These are phyloP conservation scores for Lycium barbarum DNA, from an alignment of 257 asterid genomes.

Conservation along the genomic window DNA sequence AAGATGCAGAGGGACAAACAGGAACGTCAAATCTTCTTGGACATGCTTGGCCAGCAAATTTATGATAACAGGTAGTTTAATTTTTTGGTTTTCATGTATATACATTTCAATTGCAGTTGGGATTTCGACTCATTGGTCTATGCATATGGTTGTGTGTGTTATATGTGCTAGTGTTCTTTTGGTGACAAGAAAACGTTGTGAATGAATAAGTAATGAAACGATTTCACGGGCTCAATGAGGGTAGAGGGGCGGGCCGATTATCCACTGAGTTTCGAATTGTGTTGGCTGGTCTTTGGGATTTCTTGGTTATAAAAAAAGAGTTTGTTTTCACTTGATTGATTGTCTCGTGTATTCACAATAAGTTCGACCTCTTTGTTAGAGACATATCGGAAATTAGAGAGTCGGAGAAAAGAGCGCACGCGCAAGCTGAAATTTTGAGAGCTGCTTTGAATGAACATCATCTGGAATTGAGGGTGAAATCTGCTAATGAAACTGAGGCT, in stretches of 20 bases:
- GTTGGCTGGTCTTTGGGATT: background rate
- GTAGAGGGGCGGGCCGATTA: background rate
- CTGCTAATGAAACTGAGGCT: constrained; percentile 95
- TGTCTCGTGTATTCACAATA: constrained; percentile 32
- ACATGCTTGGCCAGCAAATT: constrained; percentile 85
- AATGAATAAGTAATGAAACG: background rate
- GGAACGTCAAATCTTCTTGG: constrained; percentile 80
- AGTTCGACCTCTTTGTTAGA: constrained; percentile 47
- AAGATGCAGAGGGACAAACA: constrained; percentile 81
- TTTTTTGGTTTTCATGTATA: background rate
- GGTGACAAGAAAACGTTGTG: background rate
- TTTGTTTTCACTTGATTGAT: constrained; percentile 29
- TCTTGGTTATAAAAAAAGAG: background rate
- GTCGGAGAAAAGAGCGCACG: constrained; percentile 79
- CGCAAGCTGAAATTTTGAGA: constrained; percentile 76
- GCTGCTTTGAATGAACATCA: constrained; percentile 85
- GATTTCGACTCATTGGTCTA: background rate
- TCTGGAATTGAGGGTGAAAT: constrained; percentile 87
- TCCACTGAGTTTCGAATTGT: background rate
- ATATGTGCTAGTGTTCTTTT: background rate
- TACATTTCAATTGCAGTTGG: constrained; percentile 13
- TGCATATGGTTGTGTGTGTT: background rate
- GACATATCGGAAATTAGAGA: constrained; percentile 73
- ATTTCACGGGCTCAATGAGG: background rate
- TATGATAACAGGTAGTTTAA: constrained; percentile 72